A percentile compares a stretch with the other conserved stretches of the same genome.
Conservation (phyloP, 2,329 filamentous ascomycete species). For the Alternaria triticimaculans region DNA sequence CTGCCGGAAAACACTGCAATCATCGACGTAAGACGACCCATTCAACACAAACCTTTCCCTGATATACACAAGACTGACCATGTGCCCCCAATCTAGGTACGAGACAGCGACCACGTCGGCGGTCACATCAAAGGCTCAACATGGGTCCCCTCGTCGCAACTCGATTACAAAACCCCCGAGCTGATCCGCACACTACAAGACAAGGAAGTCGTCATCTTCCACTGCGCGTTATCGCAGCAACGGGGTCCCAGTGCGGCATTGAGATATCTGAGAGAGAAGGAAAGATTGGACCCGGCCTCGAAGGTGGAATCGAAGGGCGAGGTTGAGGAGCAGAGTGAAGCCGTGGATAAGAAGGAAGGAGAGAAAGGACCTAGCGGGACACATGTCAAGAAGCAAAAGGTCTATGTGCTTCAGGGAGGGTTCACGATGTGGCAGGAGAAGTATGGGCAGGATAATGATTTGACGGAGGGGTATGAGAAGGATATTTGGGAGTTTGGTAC, state of each 20-base stretch:
- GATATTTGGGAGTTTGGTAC: constrained; percentile 77
- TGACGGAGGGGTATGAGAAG: constrained; percentile 85
- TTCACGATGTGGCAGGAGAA: constrained; percentile 90
- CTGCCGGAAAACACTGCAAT: constrained; percentile 68
- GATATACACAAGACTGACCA: constrained; percentile 25
- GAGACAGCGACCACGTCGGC: constrained; percentile 88
- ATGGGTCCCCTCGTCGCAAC: constrained; percentile 74
- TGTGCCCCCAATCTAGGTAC: constrained; percentile 88
- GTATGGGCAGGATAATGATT: constrained; percentile 75
- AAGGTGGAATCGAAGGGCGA: constrained; percentile 27
- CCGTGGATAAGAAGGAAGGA: constrained; percentile 23
- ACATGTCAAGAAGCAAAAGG: constrained; percentile 63
- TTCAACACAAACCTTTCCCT: constrained; percentile 22
- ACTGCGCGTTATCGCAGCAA: constrained; percentile 91
- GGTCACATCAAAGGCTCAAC: constrained; percentile 82
- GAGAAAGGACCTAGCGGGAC: constrained; percentile 5
- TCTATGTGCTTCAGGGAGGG: constrained; percentile 82
- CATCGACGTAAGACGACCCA: constrained; percentile 56
- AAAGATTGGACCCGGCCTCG: constrained; percentile 52
- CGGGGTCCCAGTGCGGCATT: constrained; percentile 85
- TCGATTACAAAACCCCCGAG: constrained; percentile 80
- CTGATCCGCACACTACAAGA: constrained; percentile 78
- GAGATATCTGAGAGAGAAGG: constrained; percentile 75
- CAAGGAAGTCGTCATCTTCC: constrained; percentile 88
- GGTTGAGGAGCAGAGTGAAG: constrained; percentile 22